Conservation (phyloP, 371 early-diverging fungal species). For the Basidiobolus meristosporus region DNA sequence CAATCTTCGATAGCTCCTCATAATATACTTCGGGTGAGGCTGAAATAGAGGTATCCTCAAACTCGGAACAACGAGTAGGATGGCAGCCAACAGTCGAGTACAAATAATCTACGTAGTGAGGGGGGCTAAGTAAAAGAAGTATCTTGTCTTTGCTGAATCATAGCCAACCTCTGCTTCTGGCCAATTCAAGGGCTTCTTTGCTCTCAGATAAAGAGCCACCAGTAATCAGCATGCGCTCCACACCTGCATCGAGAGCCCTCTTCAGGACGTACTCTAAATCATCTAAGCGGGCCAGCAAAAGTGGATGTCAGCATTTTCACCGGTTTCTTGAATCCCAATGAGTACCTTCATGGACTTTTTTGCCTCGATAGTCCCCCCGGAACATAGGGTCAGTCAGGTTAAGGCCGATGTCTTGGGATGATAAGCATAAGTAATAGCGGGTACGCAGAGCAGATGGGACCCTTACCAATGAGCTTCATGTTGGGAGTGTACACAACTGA, state of each 20-base stretch:
- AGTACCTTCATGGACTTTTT: slow-evolving; percentile 42
- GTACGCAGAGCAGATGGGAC: too few species aligned
- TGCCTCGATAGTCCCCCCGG: slow-evolving; percentile 60
- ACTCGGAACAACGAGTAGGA: slow-evolving; percentile 65
- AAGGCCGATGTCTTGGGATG: slow-evolving; percentile 45
- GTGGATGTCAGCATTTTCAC: neutral
- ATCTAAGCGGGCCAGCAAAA: slow-evolving; percentile 15
- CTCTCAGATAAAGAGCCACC: slow-evolving; percentile 47
- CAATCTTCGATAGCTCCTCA: slow-evolving; percentile 19
- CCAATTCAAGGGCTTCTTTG: slow-evolving; percentile 28
- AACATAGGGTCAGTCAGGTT: slow-evolving; percentile 77
- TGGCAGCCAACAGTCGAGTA: slow-evolving; percentile 78
- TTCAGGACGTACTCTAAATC: slow-evolving; percentile 41
- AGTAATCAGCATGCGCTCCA: slow-evolving; percentile 55
- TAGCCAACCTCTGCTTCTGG: slow-evolving; percentile 11
- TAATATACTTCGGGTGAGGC: slow-evolving; percentile 32
- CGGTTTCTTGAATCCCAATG: neutral
- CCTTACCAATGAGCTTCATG: too few species aligned
- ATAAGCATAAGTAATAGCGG: too few species aligned
- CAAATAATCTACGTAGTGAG: slow-evolving; percentile 6
- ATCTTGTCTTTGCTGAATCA: neutral
- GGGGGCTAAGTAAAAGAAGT: neutral
- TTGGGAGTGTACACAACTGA: too few species aligned
- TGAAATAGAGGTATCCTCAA: slow-evolving; percentile 24
- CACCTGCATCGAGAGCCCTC: slow-evolving; percentile 40